A percentile compares a stretch with the other conserved stretches of the same genome.
phyloP scores from a whole-genome alignment of 257 asterid genomes.

The Paraleonurus japonicus region DNA sequence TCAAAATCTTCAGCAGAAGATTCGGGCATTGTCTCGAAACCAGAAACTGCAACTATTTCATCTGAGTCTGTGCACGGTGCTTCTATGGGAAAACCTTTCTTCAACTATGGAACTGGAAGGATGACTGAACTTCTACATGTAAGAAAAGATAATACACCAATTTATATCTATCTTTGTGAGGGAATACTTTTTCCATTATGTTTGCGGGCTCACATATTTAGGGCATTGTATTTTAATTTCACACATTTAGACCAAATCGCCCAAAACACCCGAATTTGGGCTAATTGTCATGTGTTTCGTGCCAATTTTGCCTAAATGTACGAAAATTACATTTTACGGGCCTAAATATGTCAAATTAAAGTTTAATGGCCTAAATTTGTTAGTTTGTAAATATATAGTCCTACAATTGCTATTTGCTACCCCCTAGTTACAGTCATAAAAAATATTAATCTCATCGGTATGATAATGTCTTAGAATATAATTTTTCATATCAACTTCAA shows the following conservation, averaged over 20 bases:
- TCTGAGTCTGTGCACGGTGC: constrained; percentile 36
- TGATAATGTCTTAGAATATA: background rate
- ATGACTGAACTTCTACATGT: constrained; percentile 96
- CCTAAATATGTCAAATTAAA: too few relatives aligned
- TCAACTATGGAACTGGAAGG: constrained; percentile 61
- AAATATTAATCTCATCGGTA: background rate
- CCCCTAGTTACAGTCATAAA: background rate
- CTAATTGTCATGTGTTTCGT: too few relatives aligned
- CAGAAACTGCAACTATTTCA: constrained; percentile 30
- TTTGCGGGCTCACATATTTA: background rate
- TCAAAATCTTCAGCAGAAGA: constrained; percentile 41
- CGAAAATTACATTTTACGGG: background rate
- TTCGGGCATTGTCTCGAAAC: constrained; percentile 30
- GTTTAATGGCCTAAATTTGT: too few relatives aligned
- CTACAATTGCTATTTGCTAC: too few relatives aligned
- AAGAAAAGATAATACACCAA: constrained; percentile 10
- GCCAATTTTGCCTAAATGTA: too few relatives aligned
- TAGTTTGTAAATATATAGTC: too few relatives aligned
- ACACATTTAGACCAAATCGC: background rate
- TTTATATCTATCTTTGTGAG: background rate
- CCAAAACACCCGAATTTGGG: background rate
- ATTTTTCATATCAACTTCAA: constrained; percentile 15
- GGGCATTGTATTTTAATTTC: background rate
- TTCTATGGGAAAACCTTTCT: constrained; percentile 40
- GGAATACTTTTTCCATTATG: background rate